Percentiles rank a stretch among this genome's conserved stretches.
Conservation (phyloP, 2,329 filamentous ascomycete species). For the Bipolaris sorokiniana region DNA sequence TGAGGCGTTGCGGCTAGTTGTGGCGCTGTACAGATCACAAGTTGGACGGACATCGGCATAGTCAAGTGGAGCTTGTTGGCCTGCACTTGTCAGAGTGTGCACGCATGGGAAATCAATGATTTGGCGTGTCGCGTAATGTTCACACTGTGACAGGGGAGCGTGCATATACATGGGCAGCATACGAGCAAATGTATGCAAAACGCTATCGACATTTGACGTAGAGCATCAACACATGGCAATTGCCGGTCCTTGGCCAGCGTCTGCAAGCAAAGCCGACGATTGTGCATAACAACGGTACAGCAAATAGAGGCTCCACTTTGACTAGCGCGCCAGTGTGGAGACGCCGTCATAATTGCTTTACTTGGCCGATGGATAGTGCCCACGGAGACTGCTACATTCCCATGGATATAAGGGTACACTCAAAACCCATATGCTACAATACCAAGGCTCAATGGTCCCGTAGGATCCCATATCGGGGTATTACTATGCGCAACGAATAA, state of each 20-base stretch:
- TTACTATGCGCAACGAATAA: background rate
- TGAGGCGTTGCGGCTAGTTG: slow-evolving; percentile 7
- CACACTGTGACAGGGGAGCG: background rate
- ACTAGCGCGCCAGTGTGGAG: slow-evolving; percentile 4
- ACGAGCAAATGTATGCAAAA: background rate
- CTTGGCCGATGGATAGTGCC: slow-evolving; percentile 1
- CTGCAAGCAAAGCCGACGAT: background rate
- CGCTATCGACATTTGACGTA: background rate
- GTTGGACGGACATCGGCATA: slow-evolving; percentile 9
- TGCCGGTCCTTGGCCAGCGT: background rate
- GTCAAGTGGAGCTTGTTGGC: slow-evolving; percentile 5
- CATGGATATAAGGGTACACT: background rate
- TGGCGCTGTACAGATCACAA: slow-evolving; percentile 10
- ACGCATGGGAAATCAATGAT: background rate
- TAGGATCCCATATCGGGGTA: slow-evolving; percentile 2
- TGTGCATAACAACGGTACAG: background rate
- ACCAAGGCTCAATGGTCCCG: background rate
- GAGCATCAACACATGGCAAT: background rate
- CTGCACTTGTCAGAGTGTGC: background rate
- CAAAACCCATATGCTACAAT: background rate
- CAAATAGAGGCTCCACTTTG: background rate
- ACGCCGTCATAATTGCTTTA: slow-evolving; percentile 3
- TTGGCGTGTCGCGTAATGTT: background rate
- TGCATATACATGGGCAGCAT: background rate
- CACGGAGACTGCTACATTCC: background rate